Evolutionary conservation across 208 protist species (phyloP).

Genomic region (Phytomonas sp.): DNA sequence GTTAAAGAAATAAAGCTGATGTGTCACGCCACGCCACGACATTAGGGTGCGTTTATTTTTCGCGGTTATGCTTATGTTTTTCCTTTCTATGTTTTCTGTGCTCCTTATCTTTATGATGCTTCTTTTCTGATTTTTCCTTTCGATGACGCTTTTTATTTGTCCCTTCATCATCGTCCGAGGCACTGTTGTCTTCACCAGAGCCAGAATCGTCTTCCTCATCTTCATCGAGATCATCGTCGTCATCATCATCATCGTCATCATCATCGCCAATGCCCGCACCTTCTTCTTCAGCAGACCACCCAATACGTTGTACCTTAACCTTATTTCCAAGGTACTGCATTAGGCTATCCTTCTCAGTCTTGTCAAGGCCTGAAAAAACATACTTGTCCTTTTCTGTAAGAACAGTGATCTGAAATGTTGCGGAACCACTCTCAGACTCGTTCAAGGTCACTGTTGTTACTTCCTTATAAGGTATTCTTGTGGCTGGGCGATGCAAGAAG

Average conservation of each 20-base stretch:
- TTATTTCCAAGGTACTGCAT: constrained; percentile 47
- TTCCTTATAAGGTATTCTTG: constrained; percentile 37
- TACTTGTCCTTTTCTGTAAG: constrained; percentile 47
- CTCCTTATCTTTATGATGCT: constrained; percentile 23
- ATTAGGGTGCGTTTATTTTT: background rate
- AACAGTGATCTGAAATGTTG: constrained; percentile 72
- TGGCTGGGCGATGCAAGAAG: constrained; percentile 76
- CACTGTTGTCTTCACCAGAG: constrained; percentile 15
- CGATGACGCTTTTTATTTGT: constrained; percentile 27
- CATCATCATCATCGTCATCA: constrained; percentile 37
- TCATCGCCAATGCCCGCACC: constrained; percentile 49
- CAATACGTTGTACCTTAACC: constrained; percentile 39
- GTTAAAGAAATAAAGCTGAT: background rate
- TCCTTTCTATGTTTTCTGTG: constrained; percentile 32
- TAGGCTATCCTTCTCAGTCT: constrained; percentile 54
- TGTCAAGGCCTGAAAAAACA: constrained; percentile 60
- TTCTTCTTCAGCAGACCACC: constrained; percentile 20
- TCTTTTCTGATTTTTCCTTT: constrained; percentile 28
- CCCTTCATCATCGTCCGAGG: constrained; percentile 16
- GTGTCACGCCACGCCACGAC: background rate
- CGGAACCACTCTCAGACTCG: constrained; percentile 50
- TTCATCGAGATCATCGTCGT: constrained; percentile 29
- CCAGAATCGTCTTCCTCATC: constrained; percentile 34
- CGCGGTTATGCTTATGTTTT: constrained; percentile 22
- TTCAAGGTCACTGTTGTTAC: constrained; percentile 55